phyloP scores from a whole-genome alignment of 1,139 yeast species.

The Trichomonascaceae sp. region DNA sequence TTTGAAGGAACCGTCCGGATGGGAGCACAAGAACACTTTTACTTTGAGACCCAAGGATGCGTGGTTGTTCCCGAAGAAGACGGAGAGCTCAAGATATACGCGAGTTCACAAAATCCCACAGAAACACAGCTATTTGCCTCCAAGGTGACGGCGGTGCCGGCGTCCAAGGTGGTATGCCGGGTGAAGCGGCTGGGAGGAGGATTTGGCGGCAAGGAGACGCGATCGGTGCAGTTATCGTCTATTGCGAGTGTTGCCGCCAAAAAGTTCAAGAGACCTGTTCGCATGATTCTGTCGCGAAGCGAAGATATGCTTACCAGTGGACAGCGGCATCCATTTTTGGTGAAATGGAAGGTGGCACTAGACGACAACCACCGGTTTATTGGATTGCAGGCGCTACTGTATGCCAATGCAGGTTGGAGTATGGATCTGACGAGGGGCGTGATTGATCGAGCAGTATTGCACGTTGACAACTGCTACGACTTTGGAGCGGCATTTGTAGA shows the following conservation, averaged over 20 bases:
- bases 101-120: slow-evolving; percentile 32
- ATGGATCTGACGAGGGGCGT: slow-evolving; percentile 35
- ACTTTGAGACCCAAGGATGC: slow-evolving; percentile 33
- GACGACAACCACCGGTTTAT: slow-evolving; percentile 30
- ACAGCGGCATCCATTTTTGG: slow-evolving; percentile 34
- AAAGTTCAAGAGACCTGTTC: slow-evolving; percentile 30
- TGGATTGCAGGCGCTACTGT: slow-evolving; percentile 27
- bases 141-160: slow-evolving; percentile 30
- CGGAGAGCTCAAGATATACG: slow-evolving; percentile 31
- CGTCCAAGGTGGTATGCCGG: slow-evolving; percentile 27
- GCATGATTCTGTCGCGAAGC: slow-evolving; percentile 28
- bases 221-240: slow-evolving; percentile 31
- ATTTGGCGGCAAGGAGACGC: slow-evolving; percentile 45
- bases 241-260: slow-evolving; percentile 44
- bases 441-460: slow-evolving; percentile 32
- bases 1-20: slow-evolving; percentile 29
- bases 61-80: slow-evolving; percentile 32
- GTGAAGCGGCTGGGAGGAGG: slow-evolving; percentile 50
- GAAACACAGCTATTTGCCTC: slow-evolving; percentile 32
- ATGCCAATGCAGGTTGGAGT: slow-evolving; percentile 36
- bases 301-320: slow-evolving; percentile 35
- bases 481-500: slow-evolving; percentile 29
- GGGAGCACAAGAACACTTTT: slow-evolving; percentile 37
- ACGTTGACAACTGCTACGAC: slow-evolving; percentile 31
- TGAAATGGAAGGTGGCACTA: slow-evolving; percentile 31